Percentiles rank a stretch among this genome's conserved stretches.
Conservation (phyloP, 305 asterid species). For the Solanum hybrid region DNA sequence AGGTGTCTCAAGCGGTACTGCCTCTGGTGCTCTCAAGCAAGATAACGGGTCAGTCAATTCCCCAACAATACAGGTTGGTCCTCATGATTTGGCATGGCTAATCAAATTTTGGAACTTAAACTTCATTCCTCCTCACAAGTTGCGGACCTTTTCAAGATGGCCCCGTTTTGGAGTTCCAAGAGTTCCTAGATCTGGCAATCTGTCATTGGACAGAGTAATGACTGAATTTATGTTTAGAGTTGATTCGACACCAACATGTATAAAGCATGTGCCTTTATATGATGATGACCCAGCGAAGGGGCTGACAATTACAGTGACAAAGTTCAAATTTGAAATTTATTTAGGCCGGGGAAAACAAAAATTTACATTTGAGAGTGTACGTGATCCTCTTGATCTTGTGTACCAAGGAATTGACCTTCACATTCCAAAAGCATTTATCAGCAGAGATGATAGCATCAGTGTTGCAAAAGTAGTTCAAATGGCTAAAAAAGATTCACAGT, state of each 20-base stretch:
- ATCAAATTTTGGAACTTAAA: conserved; percentile 82
- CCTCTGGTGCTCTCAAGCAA: conserved; percentile 28
- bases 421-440: conserved; percentile 76
- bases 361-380: conserved; percentile 67
- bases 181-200: conserved; percentile 90
- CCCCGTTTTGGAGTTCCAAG: conserved; percentile 96
- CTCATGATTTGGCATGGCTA: conserved; percentile 96
- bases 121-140: conserved; percentile 84
- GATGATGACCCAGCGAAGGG: conserved; percentile 98
- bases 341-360: conserved; percentile 83
- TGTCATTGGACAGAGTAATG: conserved; percentile 92
- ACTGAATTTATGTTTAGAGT: conserved; percentile 94
- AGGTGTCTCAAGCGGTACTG: conserved; percentile 31
- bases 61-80: conserved; percentile 77
- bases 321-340: conserved; percentile 71
- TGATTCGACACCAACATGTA: conserved; percentile 81
- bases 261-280: conserved; percentile 75
- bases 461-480: conserved; percentile 66
- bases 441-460: conserved; percentile 61
- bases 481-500: conserved; percentile 60
- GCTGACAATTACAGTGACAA: conserved; percentile 65
- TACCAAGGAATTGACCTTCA: conserved; percentile 96
- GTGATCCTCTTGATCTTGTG: conserved; percentile 92
- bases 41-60: conserved; percentile 41
- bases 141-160: conserved; percentile 93